Base-by-base conservation (phyloP, 768 basidiomycete genomes). In the Cystofilobasidium capitatum region DNA sequence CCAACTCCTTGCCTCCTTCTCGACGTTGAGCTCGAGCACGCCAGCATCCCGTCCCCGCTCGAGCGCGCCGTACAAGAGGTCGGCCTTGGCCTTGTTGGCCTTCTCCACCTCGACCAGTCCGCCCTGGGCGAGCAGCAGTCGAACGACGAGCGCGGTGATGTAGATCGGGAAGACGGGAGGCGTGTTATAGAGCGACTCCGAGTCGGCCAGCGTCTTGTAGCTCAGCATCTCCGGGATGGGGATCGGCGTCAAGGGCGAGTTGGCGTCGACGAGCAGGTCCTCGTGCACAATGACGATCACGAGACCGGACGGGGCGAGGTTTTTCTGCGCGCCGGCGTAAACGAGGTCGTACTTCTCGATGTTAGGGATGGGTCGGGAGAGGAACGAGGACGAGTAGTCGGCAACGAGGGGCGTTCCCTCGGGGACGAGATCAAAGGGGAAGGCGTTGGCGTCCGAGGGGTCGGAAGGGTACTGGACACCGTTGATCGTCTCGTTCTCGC, bases 401-500 rank as follows among this genome's bases (percentile, higher is more conserved):
- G 83, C 92, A 10, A 98, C 91, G 71, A 99, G 83, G 20, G 93
- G 91, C 33, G 79, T 75, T 40, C 82, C 75, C 0, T 84, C 81
- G 10, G 78, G 78, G 51, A 93, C 80, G 64, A 83, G 81, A 69
- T 87, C 82, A 81, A 88, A 92, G 5, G 93, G 93, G 82, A 97
- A 96, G 26, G 86, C 81, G 31, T 82, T 80, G 7, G 84, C 79
- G 31, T 80, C 81, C 24, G 75, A 73, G n/a, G 78, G 77, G 66
- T 85, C 83, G 61, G 80, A 75, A 2, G 86, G 80, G 79, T 89
- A 98, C 79, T 98, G 87, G 57, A 92, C 87, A 49, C 96, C 96
- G 72, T 94, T 87, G 66, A 98, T 88, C 17, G 96, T 99, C 81
- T 99, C 96, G 81, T 99, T 99, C 77, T 96, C 96, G 82, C 96